Base-by-base conservation (phyloP, 148 eudicot species). In the Rhododendron williamsianum region DNA sequence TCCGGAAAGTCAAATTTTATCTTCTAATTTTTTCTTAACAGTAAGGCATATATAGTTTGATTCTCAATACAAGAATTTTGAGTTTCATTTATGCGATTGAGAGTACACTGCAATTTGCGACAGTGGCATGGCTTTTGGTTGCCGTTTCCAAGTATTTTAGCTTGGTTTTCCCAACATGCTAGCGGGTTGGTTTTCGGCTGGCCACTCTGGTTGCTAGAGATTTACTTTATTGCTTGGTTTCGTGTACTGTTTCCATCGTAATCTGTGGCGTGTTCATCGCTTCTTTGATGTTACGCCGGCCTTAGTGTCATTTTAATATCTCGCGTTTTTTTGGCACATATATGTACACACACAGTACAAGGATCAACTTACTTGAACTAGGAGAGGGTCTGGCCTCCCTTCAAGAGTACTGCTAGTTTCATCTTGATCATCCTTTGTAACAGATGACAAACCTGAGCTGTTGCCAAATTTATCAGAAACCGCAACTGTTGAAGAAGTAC, bases 401-500 rank as follows among this genome's bases (percentile, higher is more conserved):
- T 35, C 69, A 15, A 73, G 9, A 19, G 51, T 3, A 27, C 16
- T 36, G 46, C 33, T 72, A n/a, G 36, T 87, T 43, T 38, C 83
- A 58, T 69, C 46, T n/a, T 81, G 80, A 69, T 80, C 85, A 33
- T 54, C 49, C 80, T 77, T 87, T 18, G 76, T 43, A 15, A 54
- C 38, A 7, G 78, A 79, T 7, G 80, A 78, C 15, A 52, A 43
- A 19, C 30, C 43, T n/a, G 86, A 83, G 78, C 76, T 79, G 18
- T 83, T 48, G 6, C 71, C 82, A 3, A 78, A 43, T 81, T 84
- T 84, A 11, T 86, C 84, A 60, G 84, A 58, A 85, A 49, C 72
- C 46, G 65, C 85, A 84, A 87, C 78, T 33, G 87, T 82, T 4
- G 91, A 91, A 51, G 91, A 88, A 63, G 88, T 69, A 69, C 74